Evolutionary conservation across 2,329 filamentous ascomycete genomes (phyloP).

Genomic region (Fusarium sp.): DNA sequence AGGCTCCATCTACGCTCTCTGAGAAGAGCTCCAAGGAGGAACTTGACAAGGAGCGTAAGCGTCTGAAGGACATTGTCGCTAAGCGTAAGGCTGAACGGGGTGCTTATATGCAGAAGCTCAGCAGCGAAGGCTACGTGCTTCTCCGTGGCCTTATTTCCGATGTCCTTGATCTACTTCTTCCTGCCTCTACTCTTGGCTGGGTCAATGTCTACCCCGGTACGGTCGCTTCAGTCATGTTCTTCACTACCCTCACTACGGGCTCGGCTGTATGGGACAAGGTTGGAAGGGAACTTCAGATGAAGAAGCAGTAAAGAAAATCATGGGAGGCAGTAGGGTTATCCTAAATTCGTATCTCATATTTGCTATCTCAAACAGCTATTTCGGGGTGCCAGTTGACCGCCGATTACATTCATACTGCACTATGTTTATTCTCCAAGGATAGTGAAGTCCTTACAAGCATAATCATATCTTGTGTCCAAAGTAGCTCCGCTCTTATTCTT

Average conservation of each 20-base stretch:
- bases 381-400: neutral
- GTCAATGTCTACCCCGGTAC: slow-evolving; percentile 61
- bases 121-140: slow-evolving; percentile 51
- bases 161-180: slow-evolving; percentile 71
- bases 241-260: slow-evolving; percentile 71
- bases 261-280: slow-evolving; percentile 70
- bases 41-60: slow-evolving; percentile 51
- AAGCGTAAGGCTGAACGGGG: slow-evolving; percentile 51
- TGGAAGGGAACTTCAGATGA: slow-evolving; percentile 42
- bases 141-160: slow-evolving; percentile 66
- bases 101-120: slow-evolving; percentile 47
- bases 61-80: slow-evolving; percentile 51
- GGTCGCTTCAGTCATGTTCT: slow-evolving; percentile 69
- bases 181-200: slow-evolving; percentile 71
- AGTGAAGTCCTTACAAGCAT: neutral
- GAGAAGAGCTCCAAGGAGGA: slow-evolving; percentile 39
- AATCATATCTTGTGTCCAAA: neutral
- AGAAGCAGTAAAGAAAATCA: slow-evolving; percentile 13
- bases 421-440: neutral
- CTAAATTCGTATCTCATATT: slow-evolving; percentile 13
- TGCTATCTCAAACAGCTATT: neutral
- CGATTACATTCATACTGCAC: neutral
- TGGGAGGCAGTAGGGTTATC: neutral
- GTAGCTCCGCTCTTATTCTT: too few species aligned
- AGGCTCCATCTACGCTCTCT: slow-evolving; percentile 24